These are phyloP conservation scores for Houttuynia cordata DNA, from an alignment of 164 flowering plant species.

Conservation along the genomic window DNA sequence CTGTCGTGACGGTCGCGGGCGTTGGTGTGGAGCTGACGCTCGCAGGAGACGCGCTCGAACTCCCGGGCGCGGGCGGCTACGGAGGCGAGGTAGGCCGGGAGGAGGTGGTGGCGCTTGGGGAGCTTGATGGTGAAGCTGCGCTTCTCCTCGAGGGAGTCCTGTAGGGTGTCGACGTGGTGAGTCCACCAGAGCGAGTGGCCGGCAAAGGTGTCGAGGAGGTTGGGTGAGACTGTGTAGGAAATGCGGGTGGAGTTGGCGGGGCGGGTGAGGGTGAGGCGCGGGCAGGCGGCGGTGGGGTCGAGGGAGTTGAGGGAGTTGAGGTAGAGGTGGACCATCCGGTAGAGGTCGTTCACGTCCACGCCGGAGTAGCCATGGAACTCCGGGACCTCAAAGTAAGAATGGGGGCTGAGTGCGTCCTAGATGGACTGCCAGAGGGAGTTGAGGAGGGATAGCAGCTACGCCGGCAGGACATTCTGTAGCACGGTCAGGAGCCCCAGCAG, in stretches of 20 bases:
- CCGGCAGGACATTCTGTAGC: constrained; percentile 52
- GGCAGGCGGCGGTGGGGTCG: constrained; percentile 29
- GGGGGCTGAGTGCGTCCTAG: constrained; percentile 40
- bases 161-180: constrained; percentile 57
- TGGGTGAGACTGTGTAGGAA: constrained; percentile 49
- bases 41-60: constrained; percentile 45
- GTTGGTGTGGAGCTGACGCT: constrained; percentile 50
- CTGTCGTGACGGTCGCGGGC: constrained; percentile 41
- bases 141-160: constrained; percentile 51
- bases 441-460: constrained; percentile 43
- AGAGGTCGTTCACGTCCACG: constrained; percentile 55
- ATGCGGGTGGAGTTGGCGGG: constrained; percentile 37
- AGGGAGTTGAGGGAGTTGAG: constrained; percentile 54
- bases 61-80: constrained; percentile 32
- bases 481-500: constrained; percentile 55
- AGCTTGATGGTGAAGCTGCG: constrained; percentile 44
- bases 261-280: constrained; percentile 54
- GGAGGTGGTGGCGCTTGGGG: constrained; percentile 32
- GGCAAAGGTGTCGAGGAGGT: constrained; percentile 36
- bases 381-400: constrained; percentile 49
- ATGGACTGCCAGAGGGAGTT: constrained; percentile 46
- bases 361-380: constrained; percentile 59
- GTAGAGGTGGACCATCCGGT: constrained; percentile 54
- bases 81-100: constrained; percentile 33
- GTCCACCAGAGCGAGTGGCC: constrained; percentile 49